A percentile compares a stretch with the other conserved stretches of the same genome.
These are phyloP conservation scores for Fusarium sp. DNA, from an alignment of 2,329 filamentous ascomycete species.

Conservation along the genomic window DNA sequence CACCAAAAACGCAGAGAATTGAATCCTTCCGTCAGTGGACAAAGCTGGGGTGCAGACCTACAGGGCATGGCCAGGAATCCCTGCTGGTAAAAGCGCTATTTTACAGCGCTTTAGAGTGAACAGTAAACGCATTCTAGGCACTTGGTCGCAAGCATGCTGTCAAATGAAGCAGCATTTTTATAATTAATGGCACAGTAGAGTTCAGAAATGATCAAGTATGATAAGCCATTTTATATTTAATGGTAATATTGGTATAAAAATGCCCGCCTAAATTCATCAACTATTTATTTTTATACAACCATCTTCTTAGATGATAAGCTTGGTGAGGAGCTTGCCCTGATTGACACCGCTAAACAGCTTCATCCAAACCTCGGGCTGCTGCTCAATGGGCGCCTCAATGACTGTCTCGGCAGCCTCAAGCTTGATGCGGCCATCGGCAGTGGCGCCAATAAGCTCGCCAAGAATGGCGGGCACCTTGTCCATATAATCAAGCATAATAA, in stretches of 20 bases:
- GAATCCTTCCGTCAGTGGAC: not conserved
- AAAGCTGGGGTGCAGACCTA: not conserved
- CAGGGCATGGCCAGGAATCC: not conserved
- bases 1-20: not conserved
- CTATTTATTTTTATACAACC: not conserved
- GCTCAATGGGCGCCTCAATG: slow-evolving; percentile 40
- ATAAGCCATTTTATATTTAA: not conserved
- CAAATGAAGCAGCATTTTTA: not conserved
- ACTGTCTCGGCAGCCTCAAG: slow-evolving; percentile 39
- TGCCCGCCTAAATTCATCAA: not conserved
- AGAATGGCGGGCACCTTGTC: slow-evolving; percentile 42
- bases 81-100: not conserved
- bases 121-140: too few relatives aligned
- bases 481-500: slow-evolving; percentile 45
- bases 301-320: slow-evolving; percentile 33
- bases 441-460: slow-evolving; percentile 41
- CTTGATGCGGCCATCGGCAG: slow-evolving; percentile 42
- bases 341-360: slow-evolving; percentile 40
- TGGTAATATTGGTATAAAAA: not conserved
- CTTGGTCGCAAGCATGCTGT: too few relatives aligned
- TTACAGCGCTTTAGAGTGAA: too few relatives aligned
- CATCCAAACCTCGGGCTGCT: slow-evolving; percentile 43
- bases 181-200: not conserved
- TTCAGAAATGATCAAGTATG: not conserved
- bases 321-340: slow-evolving; percentile 44